Percentiles rank a stretch among this genome's conserved stretches.
Conservation (phyloP, 352 stramenopile genomes). For the Pythium plurisporium region DNA sequence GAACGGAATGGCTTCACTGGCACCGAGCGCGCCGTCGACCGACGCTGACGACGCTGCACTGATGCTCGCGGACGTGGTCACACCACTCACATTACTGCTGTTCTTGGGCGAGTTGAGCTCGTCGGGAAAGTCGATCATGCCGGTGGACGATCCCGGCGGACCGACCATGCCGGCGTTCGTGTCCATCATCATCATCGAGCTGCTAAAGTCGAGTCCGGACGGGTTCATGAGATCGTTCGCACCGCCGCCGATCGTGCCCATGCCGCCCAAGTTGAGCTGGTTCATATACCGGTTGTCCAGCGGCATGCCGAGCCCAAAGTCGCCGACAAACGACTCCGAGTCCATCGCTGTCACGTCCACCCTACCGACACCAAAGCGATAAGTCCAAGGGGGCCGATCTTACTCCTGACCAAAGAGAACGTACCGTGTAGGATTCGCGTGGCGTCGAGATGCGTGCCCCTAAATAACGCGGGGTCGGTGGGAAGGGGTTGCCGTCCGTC, state of each 20-base stretch:
- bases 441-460: neutral
- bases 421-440: neutral
- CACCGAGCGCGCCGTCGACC: conserved; percentile 26
- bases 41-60: conserved; percentile 28
- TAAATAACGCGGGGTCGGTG: neutral
- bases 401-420: neutral
- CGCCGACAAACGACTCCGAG: conserved; percentile 69
- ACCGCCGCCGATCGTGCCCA: conserved; percentile 9
- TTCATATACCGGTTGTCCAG: conserved; percentile 73
- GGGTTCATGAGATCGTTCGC: conserved; percentile 31
- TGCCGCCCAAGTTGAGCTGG: conserved; percentile 54
- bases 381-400: neutral
- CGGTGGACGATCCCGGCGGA: conserved; percentile 29
- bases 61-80: conserved; percentile 11
- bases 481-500: neutral
- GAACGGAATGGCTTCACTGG: conserved; percentile 66
- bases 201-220: conserved; percentile 54
- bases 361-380: neutral
- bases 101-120: conserved; percentile 77
- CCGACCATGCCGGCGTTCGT: conserved; percentile 16
- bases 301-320: conserved; percentile 66
- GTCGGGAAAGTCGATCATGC: conserved; percentile 83
- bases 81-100: conserved; percentile 5
- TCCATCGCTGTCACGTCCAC: conserved; percentile 39
- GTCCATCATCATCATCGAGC: conserved; percentile 63